Conservation (phyloP, 768 basidiomycete genomes). For the Kockovaella imperatae region DNA sequence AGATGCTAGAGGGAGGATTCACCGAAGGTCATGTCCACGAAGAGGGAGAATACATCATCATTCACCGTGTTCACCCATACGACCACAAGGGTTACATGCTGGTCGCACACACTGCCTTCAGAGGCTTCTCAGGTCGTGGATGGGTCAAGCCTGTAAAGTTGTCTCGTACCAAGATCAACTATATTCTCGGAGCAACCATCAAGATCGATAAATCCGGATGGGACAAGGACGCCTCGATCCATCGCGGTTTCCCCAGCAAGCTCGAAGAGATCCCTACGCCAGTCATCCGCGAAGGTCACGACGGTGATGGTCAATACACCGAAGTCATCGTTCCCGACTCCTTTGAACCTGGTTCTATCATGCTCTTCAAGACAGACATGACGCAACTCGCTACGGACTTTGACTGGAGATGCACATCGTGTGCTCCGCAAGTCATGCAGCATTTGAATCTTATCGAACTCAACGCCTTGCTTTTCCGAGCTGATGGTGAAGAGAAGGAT, state of each 20-base stretch:
- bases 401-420: conserved; percentile 64
- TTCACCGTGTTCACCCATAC: conserved; percentile 82
- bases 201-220: conserved; percentile 59
- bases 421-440: conserved; percentile 64
- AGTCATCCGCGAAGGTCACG: conserved; percentile 56
- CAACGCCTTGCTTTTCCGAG: conserved; percentile 75
- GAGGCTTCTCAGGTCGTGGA: conserved; percentile 71
- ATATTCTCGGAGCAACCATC: conserved; percentile 70
- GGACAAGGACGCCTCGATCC: conserved; percentile 49
- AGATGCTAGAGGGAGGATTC: conserved; percentile 81
- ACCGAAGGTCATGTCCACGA: conserved; percentile 94
- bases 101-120: conserved; percentile 85
- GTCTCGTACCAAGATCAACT: conserved; percentile 66
- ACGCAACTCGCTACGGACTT: conserved; percentile 59
- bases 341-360: conserved; percentile 93
- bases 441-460: conserved; percentile 76
- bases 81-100: conserved; percentile 89
- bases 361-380: conserved; percentile 82
- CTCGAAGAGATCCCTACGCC: conserved; percentile 60
- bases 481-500: conserved; percentile 86
- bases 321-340: conserved; percentile 75
- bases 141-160: conserved; percentile 73
- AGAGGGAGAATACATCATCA: conserved; percentile 88
- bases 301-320: conserved; percentile 60
- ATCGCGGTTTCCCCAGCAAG: conserved; percentile 66